These are phyloP conservation scores for Aphanomyces euteiches DNA, from an alignment of 352 stramenopile genomes.

Conservation along the genomic window DNA sequence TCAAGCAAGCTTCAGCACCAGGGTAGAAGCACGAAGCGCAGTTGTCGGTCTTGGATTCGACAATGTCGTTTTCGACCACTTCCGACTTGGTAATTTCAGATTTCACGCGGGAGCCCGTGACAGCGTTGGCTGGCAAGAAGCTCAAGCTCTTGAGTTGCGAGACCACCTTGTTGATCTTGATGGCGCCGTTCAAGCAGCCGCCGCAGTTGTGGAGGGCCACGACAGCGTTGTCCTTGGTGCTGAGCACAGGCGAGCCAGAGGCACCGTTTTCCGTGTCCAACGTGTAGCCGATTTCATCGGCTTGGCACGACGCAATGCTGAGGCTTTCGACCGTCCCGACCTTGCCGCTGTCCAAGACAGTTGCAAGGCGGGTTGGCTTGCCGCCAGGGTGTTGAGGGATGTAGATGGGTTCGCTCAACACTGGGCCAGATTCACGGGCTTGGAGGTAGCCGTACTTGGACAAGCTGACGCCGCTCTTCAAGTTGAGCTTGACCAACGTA, in stretches of 20 bases:
- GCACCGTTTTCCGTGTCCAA: conserved; percentile 68
- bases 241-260: conserved; percentile 63
- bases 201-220: conserved; percentile 72
- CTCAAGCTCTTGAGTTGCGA: conserved; percentile 38
- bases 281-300: conserved; percentile 60
- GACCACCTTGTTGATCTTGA: conserved; percentile 64
- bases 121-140: conserved; percentile 9
- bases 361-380: conserved; percentile 63
- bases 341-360: conserved; percentile 39
- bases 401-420: conserved; percentile 47
- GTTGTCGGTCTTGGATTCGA: background rate
- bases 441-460: conserved; percentile 54
- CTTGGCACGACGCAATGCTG: conserved; percentile 40
- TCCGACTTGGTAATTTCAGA: background rate
- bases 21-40: background rate
- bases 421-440: conserved; percentile 39
- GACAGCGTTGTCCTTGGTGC: conserved; percentile 54
- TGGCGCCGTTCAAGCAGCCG: conserved; percentile 66
- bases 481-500: conserved; percentile 51
- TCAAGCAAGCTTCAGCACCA: background rate
- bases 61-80: background rate
- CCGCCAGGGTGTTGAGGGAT: conserved; percentile 53
- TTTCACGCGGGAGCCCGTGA: background rate
- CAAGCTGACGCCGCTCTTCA: conserved; percentile 42
- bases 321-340: conserved; percentile 48